Base-by-base conservation (phyloP, 2,329 filamentous ascomycete genomes). In the Tolypocladium capitatum region DNA sequence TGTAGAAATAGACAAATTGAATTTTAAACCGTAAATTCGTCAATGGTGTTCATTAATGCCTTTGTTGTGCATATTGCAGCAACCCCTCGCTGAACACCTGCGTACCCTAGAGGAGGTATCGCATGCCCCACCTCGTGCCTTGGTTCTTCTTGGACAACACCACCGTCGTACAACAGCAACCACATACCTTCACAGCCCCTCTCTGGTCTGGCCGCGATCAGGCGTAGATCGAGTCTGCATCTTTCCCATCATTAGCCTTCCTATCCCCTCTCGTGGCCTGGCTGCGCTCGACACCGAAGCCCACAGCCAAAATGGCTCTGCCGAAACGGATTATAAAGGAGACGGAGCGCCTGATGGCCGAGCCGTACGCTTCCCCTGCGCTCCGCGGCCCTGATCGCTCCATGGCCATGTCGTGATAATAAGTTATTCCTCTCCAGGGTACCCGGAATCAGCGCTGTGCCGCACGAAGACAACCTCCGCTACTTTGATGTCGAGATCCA, bases 401-500 rank as follows among this genome's bases (percentile, higher is more conserved):
- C 3, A 14, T n/a, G 32, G n/a, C n/a, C 48, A 2, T 14, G 36
- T 38, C 30, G 6, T 41, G 34, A 45, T 61, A 50, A 60, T 49
- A 49, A 43, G 43, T 40, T 30, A 28, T 50, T 40, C 40, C 52
- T 33, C 36, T 52, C 50, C 61, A 96, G 90, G 54, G 92, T 98
- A 31, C 89, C 91, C 30, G 92, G 92, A 52, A 98, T 98, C 70
- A 94, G 87, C 60, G 92, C 92, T 45, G 75, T 94, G 46, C 94
- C 94, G 44, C 92, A 97, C 66, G 89, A 96, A 60, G 92, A 98
- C 60, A 98, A 98, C 69, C 79, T 97, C 49, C 81, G 92, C 58
- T 98, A 98, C 69, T 98, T 98, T 61, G 94, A 98, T 65, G 94
- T 98, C 56, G 88, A 86, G 60, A 96, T 98, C 63, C 83, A 96